Evolutionary conservation across 768 basidiomycete genomes (phyloP).

Genomic region (Tricholoma saponaceum): DNA sequence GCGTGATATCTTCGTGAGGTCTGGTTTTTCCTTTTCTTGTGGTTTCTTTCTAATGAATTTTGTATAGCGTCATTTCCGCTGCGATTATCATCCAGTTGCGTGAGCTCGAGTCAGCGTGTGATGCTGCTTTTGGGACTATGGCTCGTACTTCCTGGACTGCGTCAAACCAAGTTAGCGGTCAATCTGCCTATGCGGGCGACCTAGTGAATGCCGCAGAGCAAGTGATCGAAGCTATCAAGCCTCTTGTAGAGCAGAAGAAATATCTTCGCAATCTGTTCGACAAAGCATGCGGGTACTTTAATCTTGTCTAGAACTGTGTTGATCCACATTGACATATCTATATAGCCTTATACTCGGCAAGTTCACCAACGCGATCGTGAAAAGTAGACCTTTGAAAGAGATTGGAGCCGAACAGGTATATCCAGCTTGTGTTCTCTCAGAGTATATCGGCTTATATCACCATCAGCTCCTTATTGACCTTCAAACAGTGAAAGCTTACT

Average conservation of each 20-base stretch:
- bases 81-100: slow-evolving; percentile 76
- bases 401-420: slow-evolving; percentile 91
- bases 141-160: slow-evolving; percentile 75
- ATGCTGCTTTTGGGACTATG: slow-evolving; percentile 75
- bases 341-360: slow-evolving; percentile 77
- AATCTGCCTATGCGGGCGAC: slow-evolving; percentile 77
- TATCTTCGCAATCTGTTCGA: slow-evolving; percentile 92
- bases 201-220: slow-evolving; percentile 71
- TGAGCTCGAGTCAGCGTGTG: slow-evolving; percentile 83
- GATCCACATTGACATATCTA: neutral
- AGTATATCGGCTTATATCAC: slow-evolving; percentile 11
- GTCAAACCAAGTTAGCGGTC: slow-evolving; percentile 80
- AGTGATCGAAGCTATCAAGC: slow-evolving; percentile 72
- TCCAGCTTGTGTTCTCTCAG: neutral
- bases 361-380: slow-evolving; percentile 87
- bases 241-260: slow-evolving; percentile 90
- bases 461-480: slow-evolving; percentile 83
- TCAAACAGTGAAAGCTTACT: slow-evolving; percentile 77
- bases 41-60: neutral
- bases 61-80: slow-evolving; percentile 71
- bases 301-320: neutral
- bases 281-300: slow-evolving; percentile 79
- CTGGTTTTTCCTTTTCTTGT: slow-evolving; percentile 8
- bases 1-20: slow-evolving; percentile 89
- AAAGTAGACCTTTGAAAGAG: slow-evolving; percentile 86